These are phyloP conservation scores for Dissoconium aciculare DNA, from an alignment of 2,329 filamentous ascomycete genomes.

Conservation along the genomic window DNA sequence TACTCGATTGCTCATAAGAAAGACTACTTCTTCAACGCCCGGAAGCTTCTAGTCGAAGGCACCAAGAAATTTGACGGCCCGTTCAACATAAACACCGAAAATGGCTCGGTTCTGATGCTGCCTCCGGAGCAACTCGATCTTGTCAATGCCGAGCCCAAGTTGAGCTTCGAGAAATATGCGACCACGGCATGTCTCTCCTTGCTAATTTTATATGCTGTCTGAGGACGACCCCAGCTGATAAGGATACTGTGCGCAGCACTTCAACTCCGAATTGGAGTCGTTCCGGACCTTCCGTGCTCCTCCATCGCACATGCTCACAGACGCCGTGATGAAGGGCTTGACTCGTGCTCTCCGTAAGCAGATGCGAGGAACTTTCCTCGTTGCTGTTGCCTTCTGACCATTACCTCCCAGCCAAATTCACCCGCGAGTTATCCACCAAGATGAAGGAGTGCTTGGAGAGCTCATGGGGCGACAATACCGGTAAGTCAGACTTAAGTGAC, in stretches of 20 bases:
- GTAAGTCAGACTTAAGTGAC: too few relatives aligned
- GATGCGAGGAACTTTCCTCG: too few relatives aligned
- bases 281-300: constrained; percentile 4
- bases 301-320: constrained; percentile 5
- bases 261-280: constrained; percentile 4
- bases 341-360: constrained; percentile 7
- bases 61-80: constrained; percentile 3
- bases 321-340: constrained; percentile 8
- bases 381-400: too few relatives aligned
- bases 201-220: too few relatives aligned
- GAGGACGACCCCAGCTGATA: constrained; percentile 2
- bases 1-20: not conserved
- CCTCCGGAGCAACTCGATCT: constrained; percentile 6
- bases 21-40: not conserved
- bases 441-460: constrained; percentile 3
- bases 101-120: constrained; percentile 3
- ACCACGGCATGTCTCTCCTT: not conserved
- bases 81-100: constrained; percentile 4
- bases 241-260: constrained; percentile 1
- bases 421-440: constrained; percentile 3
- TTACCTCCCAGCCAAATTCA: constrained; percentile 3
- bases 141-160: constrained; percentile 1
- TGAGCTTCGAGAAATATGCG: constrained; percentile 1
- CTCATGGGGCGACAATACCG: constrained; percentile 4
- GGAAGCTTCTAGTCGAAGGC: not conserved